Evolutionary conservation across 2,329 filamentous ascomycete species (phyloP).

Genomic region (Fusarium nematophilum): DNA sequence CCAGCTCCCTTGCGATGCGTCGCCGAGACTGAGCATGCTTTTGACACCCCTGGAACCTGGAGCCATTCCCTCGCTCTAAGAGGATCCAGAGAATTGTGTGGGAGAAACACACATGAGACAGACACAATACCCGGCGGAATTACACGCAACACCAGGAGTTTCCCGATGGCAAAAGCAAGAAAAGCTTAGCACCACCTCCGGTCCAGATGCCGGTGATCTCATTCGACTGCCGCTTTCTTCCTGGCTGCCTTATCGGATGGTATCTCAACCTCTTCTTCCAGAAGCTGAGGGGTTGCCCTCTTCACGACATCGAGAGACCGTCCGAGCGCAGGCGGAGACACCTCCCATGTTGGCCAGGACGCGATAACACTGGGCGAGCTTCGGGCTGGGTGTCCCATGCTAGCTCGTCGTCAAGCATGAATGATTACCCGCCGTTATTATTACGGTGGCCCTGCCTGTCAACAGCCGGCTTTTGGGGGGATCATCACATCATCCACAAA

Average conservation of each 20-base stretch:
- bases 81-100: no score
- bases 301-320: constrained; percentile 15
- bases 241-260: background rate
- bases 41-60: background rate
- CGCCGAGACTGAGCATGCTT: background rate
- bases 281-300: constrained; percentile 13
- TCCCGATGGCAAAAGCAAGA: no score
- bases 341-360: constrained; percentile 16
- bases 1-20: background rate
- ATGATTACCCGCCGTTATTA: constrained; percentile 22
- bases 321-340: constrained; percentile 30
- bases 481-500: constrained; percentile 8
- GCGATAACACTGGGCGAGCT: background rate
- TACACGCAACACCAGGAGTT: background rate
- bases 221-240: background rate
- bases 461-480: background rate
- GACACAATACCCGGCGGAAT: background rate
- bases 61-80: background rate
- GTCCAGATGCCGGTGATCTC: constrained; percentile 4
- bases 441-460: constrained; percentile 18
- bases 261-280: constrained; percentile 3
- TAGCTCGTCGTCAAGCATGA: constrained; percentile 22
- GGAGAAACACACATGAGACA: background rate
- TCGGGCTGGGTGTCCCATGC: constrained; percentile 18
- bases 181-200: background rate